Base-by-base conservation (phyloP, 345 rosid genomes). In the Salix udensis region DNA sequence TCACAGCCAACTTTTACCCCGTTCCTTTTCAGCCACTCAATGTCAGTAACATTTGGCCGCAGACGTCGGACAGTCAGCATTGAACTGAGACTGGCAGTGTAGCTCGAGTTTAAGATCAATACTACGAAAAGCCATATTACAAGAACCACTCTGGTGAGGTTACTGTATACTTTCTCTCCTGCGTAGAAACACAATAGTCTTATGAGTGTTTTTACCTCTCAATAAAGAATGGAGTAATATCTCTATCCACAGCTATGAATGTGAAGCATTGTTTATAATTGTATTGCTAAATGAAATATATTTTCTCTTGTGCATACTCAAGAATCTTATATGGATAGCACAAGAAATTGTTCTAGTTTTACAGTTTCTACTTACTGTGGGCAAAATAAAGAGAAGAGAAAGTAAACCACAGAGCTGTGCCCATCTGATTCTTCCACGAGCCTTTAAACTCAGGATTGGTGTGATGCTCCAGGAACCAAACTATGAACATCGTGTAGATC, bases 71-170 rank as follows among this genome's bases (percentile, higher is more conserved):
- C 77, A 0, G 94, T 90, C 11, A 90, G 87, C 88, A 89, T 79
- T 16, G 92, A 87, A 37, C 86, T 80, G 24, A 90, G 78, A 73
- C 85, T 76, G 16, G 94, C 92, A 1, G 94, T 89, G 84, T 90
- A 90, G 82, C 92, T 89, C 28, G 90, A 88, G 44, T 60, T 88
- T 58, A 88, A 78, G 72, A 90, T 82, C 67, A 88, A 31, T 66
- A 82, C 94, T 16, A 88, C 86, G 61, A 90, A 87, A 21, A 89
- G 85, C 94, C 94, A 89, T 3, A 85, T 84, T 34, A 82, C 75
- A 13, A 87, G 67, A 71, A 90, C 94, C 6, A 88, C 71, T 36
- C 88, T 70, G 36, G 91, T 82, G 31, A 86, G 77, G 58, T 85
- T 84, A 74, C 84, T 30, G 2, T 74, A 2, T 8, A 90, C 21